phyloP scores from a whole-genome alignment of 2,329 filamentous ascomycete species.

The Aspergillus awamori region DNA sequence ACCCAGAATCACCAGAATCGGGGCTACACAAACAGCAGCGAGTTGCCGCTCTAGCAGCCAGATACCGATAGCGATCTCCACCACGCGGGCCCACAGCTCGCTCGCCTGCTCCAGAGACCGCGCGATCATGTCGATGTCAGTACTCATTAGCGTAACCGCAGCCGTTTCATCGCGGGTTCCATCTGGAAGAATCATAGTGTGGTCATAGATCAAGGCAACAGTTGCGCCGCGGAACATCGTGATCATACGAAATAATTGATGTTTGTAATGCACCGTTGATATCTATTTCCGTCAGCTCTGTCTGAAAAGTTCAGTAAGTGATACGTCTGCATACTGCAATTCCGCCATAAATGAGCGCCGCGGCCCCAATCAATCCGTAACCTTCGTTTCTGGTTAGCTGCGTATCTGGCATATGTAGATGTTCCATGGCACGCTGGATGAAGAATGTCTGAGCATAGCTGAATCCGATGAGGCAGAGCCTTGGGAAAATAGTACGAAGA shows the following conservation, averaged over 20 bases:
- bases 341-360: conserved; percentile 41
- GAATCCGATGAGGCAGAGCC: conserved; percentile 27
- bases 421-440: conserved; percentile 29
- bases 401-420: conserved; percentile 16
- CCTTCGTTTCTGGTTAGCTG: conserved; percentile 28
- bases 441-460: conserved; percentile 29
- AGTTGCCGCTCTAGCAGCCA: conserved; percentile 11
- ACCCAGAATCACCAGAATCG: not conserved
- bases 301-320: not conserved
- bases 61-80: conserved; percentile 11
- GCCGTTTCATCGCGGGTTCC: not conserved
- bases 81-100: conserved; percentile 6
- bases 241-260: conserved; percentile 39
- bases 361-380: conserved; percentile 42
- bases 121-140: conserved; percentile 8
- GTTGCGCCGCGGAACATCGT: conserved; percentile 29
- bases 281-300: not conserved
- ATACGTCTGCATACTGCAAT: conserved; percentile 33
- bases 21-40: conserved; percentile 4
- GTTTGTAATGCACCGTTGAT: conserved; percentile 35
- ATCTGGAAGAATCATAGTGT: not conserved
- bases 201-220: conserved; percentile 6
- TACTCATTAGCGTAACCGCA: conserved; percentile 11
- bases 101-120: conserved; percentile 1
- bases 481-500: conserved; percentile 19